Evolutionary conservation across 805 yeast species (phyloP), one percentile per base, ranked within the genome.

Genomic region (Debaryomyces prosopidis): DNA sequence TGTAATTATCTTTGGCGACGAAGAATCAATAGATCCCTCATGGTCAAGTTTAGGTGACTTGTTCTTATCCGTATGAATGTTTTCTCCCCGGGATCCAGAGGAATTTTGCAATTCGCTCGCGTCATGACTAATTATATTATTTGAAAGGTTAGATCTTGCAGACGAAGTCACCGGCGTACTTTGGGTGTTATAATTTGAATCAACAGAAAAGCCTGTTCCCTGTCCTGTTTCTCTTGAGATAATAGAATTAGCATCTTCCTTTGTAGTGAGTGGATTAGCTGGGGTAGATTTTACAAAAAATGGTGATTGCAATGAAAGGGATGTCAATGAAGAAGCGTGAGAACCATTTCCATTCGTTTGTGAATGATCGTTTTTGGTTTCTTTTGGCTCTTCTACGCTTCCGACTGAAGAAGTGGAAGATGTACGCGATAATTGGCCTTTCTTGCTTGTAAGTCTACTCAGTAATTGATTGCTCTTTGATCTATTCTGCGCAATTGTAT

Each of bases 221-320:
- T 28, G 42, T 26, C 60, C 63, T 3, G 58, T 47, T 32, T 65
- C 64, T 36, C 62, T 66, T 33, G 65, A 59, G 10, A 60, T 47
- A 17, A 58, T 49, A 28, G 77, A 69, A 36, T 63, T 75, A 15
- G 79, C 82, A 52, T 79, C 82, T 27, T 76, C 69, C 40, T 57
- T 70, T 0, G 83, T 79, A 0, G 82, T 79, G 38, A 66, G 71
- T 0, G 84, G 83, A 48, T 71, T 63, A 0, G 81, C 82, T 0
- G 83, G 83, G 1, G 70, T 57, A 3, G 80, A 65, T 49, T 75
- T 75, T 23, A 61, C 59, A 32, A 61, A 38, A 38, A 68, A 67
- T 15, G 73, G 66, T 8, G 73, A 60, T 44, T 63, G 73, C 14
- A 71, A 49, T 7, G 68, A 56, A 19, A 51, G 35, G 4, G 67